A percentile compares a stretch with the other conserved stretches of the same genome.
phyloP scores from a whole-genome alignment of 768 basidiomycete genomes.

The Lanmaoa rubissima region DNA sequence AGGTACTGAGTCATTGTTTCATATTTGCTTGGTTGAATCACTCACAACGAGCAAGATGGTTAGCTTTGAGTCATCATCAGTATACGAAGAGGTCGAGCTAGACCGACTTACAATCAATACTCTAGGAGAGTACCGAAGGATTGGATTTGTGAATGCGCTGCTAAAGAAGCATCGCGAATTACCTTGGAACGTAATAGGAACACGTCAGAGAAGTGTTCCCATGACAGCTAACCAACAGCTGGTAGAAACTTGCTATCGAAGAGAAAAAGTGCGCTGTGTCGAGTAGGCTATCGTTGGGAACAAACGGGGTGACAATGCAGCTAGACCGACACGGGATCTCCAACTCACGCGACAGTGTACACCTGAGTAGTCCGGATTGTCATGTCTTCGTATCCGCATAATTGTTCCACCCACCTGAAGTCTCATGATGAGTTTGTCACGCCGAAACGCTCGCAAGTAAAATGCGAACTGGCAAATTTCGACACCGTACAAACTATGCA shows the following conservation, averaged over 20 bases:
- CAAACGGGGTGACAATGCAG: neutral
- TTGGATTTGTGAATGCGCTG: neutral
- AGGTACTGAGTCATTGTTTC: neutral
- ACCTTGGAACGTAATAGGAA: constrained; percentile 1
- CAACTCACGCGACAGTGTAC: constrained; percentile 4
- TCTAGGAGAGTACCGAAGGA: neutral
- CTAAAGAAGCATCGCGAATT: neutral
- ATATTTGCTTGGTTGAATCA: neutral
- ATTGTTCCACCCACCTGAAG: neutral
- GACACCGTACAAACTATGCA: constrained; percentile 9
- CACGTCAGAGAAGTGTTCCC: neutral
- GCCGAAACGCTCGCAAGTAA: constrained; percentile 2
- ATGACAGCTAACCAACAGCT: neutral
- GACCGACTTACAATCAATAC: neutral
- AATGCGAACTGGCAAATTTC: constrained; percentile 10
- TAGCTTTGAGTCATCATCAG: neutral
- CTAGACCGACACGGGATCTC: neutral
- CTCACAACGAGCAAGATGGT: neutral
- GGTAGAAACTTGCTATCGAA: neutral
- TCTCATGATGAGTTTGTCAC: neutral
- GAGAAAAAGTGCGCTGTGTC: neutral
- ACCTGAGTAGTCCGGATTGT: constrained; percentile 1
- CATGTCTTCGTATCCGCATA: neutral
- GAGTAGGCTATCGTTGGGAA: neutral
- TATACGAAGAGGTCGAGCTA: neutral